Conservation (phyloP, 495 filamentous ascomycete genomes). For the Xylaria nigripes region DNA sequence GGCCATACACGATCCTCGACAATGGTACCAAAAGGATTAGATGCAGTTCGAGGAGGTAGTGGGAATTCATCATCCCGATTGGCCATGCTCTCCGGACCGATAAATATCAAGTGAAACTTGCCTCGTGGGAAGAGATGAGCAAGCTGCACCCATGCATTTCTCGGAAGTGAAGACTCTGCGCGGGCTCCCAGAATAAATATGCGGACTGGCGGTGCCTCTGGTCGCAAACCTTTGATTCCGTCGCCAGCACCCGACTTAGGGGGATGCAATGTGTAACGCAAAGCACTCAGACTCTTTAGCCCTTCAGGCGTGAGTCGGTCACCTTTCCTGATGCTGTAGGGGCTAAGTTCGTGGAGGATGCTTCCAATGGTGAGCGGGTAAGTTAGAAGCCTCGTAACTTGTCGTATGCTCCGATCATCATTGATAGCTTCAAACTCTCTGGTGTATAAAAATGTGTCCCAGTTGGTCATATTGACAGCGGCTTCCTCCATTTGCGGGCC, state of each 20-base stretch:
- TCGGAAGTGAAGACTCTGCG: constrained; percentile 89
- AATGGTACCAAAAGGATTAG: constrained; percentile 86
- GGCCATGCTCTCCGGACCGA: constrained; percentile 90
- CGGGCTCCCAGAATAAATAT: constrained; percentile 93
- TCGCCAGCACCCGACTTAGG: constrained; percentile 64
- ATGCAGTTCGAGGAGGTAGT: constrained; percentile 68
- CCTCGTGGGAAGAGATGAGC: constrained; percentile 79
- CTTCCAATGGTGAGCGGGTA: constrained; percentile 89
- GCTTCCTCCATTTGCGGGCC: constrained; percentile 83
- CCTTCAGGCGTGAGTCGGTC: constrained; percentile 78
- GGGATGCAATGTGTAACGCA: constrained; percentile 90
- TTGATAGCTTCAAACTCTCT: constrained; percentile 84
- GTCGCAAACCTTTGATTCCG: constrained; percentile 69
- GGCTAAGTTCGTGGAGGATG: constrained; percentile 86
- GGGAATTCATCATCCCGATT: constrained; percentile 87
- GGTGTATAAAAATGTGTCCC: constrained; percentile 93
- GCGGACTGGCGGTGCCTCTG: constrained; percentile 76
- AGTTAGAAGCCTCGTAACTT: constrained; percentile 85
- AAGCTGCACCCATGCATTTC: constrained; percentile 89
- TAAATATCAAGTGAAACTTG: constrained; percentile 79
- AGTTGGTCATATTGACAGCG: constrained; percentile 93
- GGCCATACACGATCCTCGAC: constrained; percentile 80
- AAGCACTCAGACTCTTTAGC: constrained; percentile 81
- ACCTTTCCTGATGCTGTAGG: constrained; percentile 66
- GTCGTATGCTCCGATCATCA: constrained; percentile 73